Percentiles rank a stretch among this genome's conserved stretches.
These are phyloP conservation scores for Ogataea polymorpha DNA, from an alignment of 805 yeast species.

Conservation along the genomic window DNA sequence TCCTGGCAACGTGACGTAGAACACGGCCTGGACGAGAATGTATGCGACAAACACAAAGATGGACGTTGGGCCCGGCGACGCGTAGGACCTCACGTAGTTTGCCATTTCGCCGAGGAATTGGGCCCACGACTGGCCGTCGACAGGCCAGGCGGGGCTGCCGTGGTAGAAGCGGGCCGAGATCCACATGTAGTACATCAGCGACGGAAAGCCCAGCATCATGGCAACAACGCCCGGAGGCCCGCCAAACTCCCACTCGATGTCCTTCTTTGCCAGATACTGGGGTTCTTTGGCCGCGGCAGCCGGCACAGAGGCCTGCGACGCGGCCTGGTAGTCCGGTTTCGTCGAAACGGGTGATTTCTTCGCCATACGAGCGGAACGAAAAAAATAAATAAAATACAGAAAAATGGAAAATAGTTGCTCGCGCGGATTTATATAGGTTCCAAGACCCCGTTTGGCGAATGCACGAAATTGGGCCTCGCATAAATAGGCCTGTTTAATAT, in stretches of 20 bases:
- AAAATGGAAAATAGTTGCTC: neutral
- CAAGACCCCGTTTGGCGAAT: too few relatives aligned
- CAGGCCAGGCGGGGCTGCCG: conserved; percentile 72
- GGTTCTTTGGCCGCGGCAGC: neutral
- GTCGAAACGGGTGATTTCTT: neutral
- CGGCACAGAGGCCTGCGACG: neutral
- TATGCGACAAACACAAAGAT: conserved; percentile 73
- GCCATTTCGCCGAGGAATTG: conserved; percentile 46
- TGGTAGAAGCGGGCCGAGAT: conserved; percentile 76
- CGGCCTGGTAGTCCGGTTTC: conserved; percentile 1
- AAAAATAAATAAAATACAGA: neutral
- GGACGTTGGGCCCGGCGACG: conserved; percentile 56
- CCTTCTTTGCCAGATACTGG: conserved; percentile 2
- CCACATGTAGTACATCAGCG: conserved; percentile 97
- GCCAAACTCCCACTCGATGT: conserved; percentile 79
- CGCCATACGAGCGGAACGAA: conserved; percentile 9
- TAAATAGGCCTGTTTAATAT: conserved; percentile 1
- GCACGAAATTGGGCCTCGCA: too few relatives aligned
- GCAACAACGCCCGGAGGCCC: conserved; percentile 87
- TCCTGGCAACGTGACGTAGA: conserved; percentile 87
- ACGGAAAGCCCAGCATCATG: conserved; percentile 91
- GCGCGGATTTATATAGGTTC: too few relatives aligned
- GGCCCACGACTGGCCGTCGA: conserved; percentile 48
- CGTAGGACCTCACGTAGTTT: conserved; percentile 47
- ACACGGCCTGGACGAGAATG: conserved; percentile 61